These are phyloP conservation scores for Dimocarpus longan DNA, from an alignment of 345 rosid species.

Conservation along the genomic window DNA sequence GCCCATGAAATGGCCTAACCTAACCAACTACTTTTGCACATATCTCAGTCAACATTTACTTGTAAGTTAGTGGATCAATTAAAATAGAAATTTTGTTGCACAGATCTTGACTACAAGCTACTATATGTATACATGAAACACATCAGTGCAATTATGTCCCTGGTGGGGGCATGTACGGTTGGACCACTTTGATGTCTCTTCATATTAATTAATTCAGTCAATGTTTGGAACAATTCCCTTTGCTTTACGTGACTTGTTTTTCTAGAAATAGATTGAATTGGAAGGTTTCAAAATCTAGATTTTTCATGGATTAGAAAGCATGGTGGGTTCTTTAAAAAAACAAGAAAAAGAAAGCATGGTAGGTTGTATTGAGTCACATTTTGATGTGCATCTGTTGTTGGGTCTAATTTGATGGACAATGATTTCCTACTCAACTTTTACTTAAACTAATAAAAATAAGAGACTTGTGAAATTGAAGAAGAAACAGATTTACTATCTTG, in stretches of 20 bases:
- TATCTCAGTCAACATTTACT: not conserved
- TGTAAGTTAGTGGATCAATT: not conserved
- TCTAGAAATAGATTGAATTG: not conserved
- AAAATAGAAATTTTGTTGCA: not conserved
- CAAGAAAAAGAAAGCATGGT: not conserved
- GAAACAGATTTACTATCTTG: no score
- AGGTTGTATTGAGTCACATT: not conserved
- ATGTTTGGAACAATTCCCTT: not conserved
- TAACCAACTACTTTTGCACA: not conserved
- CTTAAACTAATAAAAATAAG: no score
- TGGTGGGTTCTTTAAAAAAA: no score
- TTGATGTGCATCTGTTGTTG: not conserved
- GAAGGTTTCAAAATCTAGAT: not conserved
- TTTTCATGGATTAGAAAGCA: not conserved
- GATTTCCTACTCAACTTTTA: not conserved
- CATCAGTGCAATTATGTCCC: not conserved
- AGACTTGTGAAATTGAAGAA: no score
- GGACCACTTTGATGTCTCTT: not conserved
- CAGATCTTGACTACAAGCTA: not conserved
- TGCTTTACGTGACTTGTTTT: not conserved
- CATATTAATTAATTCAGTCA: not conserved
- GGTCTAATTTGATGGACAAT: not conserved
- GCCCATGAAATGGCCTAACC: not conserved
- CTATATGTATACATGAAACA: not conserved
- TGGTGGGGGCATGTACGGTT: conserved; percentile 4